Conservation (phyloP, 1,284 basidiomycete species). For the Tylopilus orsonianus region DNA sequence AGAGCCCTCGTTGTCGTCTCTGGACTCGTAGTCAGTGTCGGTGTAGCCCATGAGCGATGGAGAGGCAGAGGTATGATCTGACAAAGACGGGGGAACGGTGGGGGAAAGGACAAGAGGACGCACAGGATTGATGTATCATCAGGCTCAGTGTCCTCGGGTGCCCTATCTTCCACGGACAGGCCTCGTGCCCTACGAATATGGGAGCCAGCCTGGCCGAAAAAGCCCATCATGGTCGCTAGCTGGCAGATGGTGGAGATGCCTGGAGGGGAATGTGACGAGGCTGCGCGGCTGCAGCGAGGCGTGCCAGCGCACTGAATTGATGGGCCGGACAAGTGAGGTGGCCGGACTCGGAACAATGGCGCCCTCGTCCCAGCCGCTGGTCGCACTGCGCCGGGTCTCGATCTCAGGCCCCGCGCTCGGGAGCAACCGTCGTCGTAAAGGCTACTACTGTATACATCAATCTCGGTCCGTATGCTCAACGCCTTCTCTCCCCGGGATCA, state of each 20-base stretch:
- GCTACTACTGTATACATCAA: constrained; percentile 3
- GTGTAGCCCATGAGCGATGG: constrained; percentile 27
- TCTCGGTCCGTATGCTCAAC: background rate
- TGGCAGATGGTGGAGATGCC: constrained; percentile 3
- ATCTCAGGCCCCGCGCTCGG: no score
- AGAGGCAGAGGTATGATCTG: background rate
- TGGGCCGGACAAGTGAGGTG: background rate
- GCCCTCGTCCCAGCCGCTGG: background rate
- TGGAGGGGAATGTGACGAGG: constrained; percentile 1
- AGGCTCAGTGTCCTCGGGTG: constrained; percentile 74
- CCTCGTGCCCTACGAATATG: constrained; percentile 62
- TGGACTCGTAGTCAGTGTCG: constrained; percentile 34
- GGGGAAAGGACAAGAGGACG: constrained; percentile 33
- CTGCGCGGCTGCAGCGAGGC: constrained; percentile 30
- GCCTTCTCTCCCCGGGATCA: constrained; percentile 10
- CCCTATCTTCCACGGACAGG: constrained; percentile 61
- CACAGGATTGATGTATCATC: constrained; percentile 84
- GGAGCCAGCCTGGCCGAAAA: constrained; percentile 69
- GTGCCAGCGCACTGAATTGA: constrained; percentile 11
- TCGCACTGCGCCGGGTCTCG: constrained; percentile 10
- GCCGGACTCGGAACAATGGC: background rate
- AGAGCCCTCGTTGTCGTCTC: constrained; percentile 80
- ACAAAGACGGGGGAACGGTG: constrained; percentile 25
- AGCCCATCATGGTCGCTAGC: constrained; percentile 64
- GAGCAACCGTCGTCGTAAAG: no score